Conservation (phyloP, 2,329 filamentous ascomycete genomes). For the Beauveria sp. region DNA sequence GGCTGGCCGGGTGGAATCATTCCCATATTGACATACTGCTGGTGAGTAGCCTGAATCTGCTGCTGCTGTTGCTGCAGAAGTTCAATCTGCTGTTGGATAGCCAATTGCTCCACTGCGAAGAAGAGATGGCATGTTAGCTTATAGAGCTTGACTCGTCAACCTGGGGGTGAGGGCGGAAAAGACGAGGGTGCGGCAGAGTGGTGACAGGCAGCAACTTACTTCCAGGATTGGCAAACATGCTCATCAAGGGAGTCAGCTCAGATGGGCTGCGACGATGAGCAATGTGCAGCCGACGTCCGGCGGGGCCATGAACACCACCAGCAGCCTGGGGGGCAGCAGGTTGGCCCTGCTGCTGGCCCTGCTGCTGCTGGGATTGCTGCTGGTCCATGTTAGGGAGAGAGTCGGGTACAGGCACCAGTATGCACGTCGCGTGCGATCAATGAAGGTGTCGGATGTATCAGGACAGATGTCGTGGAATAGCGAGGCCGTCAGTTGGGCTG, state of each 20-base stretch:
- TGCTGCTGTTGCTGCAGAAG: constrained; percentile 96
- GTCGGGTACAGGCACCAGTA: constrained; percentile 31
- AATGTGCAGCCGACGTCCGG: constrained; percentile 89
- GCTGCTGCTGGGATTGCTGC: constrained; percentile 36
- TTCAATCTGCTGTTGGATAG: constrained; percentile 97
- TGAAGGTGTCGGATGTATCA: constrained; percentile 14
- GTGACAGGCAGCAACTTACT: constrained; percentile 42
- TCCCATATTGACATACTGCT: constrained; percentile 97
- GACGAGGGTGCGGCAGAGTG: neutral
- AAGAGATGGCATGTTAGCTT: constrained; percentile 11
- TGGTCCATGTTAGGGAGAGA: constrained; percentile 51
- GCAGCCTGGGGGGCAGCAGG: constrained; percentile 35
- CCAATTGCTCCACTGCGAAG: constrained; percentile 82
- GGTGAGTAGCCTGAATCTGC: constrained; percentile 91
- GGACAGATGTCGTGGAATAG: constrained; percentile 10
- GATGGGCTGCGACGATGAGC: constrained; percentile 95
- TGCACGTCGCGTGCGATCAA: constrained; percentile 38
- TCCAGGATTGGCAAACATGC: constrained; percentile 65
- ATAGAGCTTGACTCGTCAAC: neutral
- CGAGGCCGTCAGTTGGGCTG: constrained; percentile 2
- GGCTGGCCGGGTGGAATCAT: constrained; percentile 80
- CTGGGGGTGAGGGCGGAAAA: neutral
- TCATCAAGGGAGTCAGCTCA: constrained; percentile 95
- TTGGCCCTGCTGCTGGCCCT: constrained; percentile 45
- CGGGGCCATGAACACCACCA: constrained; percentile 60